Evolutionary conservation across 768 basidiomycete genomes (phyloP).

Genomic region (Lentinula edodes): DNA sequence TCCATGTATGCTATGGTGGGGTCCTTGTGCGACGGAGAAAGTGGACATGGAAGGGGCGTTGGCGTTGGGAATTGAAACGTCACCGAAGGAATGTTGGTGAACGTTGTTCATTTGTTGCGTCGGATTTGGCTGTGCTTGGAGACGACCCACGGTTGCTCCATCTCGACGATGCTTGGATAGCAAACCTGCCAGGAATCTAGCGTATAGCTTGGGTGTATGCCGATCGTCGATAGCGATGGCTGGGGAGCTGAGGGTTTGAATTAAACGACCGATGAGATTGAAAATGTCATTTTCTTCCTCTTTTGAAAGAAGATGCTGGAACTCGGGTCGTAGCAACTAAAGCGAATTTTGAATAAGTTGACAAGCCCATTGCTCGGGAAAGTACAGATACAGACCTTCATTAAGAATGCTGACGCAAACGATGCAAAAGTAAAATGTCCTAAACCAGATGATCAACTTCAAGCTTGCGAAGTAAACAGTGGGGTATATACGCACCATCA

Average conservation of each 20-base stretch:
- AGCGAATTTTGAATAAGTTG: neutral
- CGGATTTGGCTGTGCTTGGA: slow-evolving; percentile 45
- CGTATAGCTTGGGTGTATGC: slow-evolving; percentile 76
- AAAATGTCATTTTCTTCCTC: slow-evolving; percentile 68
- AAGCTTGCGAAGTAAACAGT: neutral
- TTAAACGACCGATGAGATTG: slow-evolving; percentile 64
- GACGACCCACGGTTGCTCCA: slow-evolving; percentile 51
- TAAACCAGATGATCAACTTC: slow-evolving; percentile 14
- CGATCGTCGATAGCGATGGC: slow-evolving; percentile 78
- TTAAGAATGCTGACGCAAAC: slow-evolving; percentile 78
- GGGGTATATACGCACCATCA: slow-evolving; percentile 47
- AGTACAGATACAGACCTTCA: slow-evolving; percentile 45
- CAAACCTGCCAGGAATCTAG: slow-evolving; percentile 72
- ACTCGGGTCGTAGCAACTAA: slow-evolving; percentile 70
- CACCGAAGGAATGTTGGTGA: slow-evolving; percentile 9
- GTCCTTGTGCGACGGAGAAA: slow-evolving; percentile 20
- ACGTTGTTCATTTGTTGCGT: slow-evolving; percentile 13
- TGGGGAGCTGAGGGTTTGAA: slow-evolving; percentile 61
- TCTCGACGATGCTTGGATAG: slow-evolving; percentile 66
- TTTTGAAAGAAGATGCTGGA: slow-evolving; percentile 53
- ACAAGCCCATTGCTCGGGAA: neutral
- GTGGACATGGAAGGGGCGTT: slow-evolving; percentile 19
- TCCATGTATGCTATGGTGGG: neutral
- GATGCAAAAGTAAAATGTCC: slow-evolving; percentile 76
- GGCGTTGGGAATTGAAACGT: slow-evolving; percentile 9